These are phyloP conservation scores for Irpex sp. DNA, from an alignment of 1,284 basidiomycete species.

Conservation along the genomic window DNA sequence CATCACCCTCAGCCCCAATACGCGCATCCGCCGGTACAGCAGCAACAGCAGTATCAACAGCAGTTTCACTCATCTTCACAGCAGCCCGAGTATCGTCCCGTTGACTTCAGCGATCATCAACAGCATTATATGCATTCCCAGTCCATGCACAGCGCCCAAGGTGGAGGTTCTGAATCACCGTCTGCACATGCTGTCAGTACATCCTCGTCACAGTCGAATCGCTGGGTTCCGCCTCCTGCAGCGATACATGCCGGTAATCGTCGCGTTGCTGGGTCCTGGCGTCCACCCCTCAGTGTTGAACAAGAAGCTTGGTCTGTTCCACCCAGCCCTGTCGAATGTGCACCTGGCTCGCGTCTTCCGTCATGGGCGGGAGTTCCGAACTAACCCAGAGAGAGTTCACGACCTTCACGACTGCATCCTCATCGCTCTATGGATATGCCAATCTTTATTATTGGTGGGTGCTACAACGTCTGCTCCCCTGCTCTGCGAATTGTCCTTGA, in stretches of 20 bases:
- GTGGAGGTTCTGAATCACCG: not conserved
- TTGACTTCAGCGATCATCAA: not conserved
- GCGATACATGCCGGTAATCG: not conserved
- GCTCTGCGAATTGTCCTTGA: not conserved
- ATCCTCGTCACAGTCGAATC: not conserved
- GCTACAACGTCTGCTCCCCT: not conserved
- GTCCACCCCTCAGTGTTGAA: not conserved
- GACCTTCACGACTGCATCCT: not conserved
- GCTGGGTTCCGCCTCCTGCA: not conserved
- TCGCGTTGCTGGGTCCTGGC: constrained; percentile 1
- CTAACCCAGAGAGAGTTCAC: not conserved
- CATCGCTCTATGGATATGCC: not conserved
- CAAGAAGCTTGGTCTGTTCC: not conserved
- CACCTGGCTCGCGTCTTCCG: not conserved
- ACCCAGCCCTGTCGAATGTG: not conserved
- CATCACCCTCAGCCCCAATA: not conserved
- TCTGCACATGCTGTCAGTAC: not conserved
- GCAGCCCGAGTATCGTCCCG: not conserved
- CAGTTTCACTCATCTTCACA: not conserved
- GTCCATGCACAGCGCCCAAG: not conserved
- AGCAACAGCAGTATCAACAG: not conserved
- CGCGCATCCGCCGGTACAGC: not conserved
- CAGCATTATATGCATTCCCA: not conserved
- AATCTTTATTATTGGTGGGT: not conserved
- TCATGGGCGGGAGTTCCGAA: not conserved